A percentile compares a stretch with the other conserved stretches of the same genome.
Conservation (phyloP, 1,284 basidiomycete genomes). For the Malassezia yamatoensis region DNA sequence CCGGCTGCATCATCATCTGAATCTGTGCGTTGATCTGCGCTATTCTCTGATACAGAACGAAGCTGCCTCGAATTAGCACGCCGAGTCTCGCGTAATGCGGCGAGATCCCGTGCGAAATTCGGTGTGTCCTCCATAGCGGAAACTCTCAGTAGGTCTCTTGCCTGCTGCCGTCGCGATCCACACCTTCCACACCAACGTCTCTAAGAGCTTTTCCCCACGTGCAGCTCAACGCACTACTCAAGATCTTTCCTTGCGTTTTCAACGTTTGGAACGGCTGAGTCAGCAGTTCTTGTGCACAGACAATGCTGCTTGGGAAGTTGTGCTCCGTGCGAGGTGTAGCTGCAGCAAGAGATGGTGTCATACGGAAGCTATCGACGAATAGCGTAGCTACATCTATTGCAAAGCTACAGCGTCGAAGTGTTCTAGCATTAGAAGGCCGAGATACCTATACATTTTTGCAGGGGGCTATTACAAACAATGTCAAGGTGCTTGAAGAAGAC, state of each 20-base stretch:
- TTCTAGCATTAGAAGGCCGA: conserved; percentile 60
- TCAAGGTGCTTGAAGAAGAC: conserved; percentile 30
- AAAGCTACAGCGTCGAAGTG: background rate
- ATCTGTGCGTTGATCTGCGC: background rate
- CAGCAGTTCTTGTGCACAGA: conserved; percentile 1
- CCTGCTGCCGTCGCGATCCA: no score
- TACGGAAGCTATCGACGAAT: background rate
- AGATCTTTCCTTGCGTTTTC: no score
- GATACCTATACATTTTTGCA: conserved; percentile 79
- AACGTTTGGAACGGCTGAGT: background rate
- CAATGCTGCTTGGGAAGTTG: background rate
- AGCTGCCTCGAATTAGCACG: background rate
- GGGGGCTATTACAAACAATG: conserved; percentile 65
- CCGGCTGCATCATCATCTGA: no score
- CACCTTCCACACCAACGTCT: no score
- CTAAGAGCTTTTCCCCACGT: no score
- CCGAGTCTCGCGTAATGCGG: no score
- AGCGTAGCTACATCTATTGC: background rate
- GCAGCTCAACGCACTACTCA: no score
- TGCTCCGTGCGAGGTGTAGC: background rate
- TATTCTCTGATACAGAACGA: conserved; percentile 1
- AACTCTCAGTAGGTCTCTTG: no score
- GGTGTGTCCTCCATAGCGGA: no score
- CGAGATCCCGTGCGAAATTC: no score
- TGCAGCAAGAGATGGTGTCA: background rate